Percentiles rank a stretch among this genome's conserved stretches.
Evolutionary conservation across 352 stramenopile species (phyloP).

Genomic region (Pythium brachiatum): DNA sequence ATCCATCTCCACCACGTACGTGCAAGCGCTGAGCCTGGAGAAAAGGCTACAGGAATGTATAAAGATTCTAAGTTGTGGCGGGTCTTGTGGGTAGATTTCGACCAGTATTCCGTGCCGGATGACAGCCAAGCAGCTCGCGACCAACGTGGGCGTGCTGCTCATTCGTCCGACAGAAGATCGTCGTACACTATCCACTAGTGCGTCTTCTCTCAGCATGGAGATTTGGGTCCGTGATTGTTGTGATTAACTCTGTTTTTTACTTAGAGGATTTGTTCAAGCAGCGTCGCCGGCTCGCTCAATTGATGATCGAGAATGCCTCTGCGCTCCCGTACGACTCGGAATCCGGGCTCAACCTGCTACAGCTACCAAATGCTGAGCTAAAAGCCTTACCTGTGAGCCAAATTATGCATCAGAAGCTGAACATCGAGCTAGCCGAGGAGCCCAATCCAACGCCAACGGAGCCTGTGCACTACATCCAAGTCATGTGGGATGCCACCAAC

Average conservation of each 20-base stretch:
- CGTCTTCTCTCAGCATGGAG: slow-evolving; percentile 1
- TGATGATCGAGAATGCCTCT: slow-evolving; percentile 49
- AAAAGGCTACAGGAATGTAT: no score
- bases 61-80: no score
- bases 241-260: neutral
- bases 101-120: slow-evolving; percentile 38
- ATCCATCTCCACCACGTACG: slow-evolving; percentile 47
- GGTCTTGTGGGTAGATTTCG: slow-evolving; percentile 29
- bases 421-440: no score
- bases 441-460: neutral
- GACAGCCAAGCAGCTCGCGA: slow-evolving; percentile 39
- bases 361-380: neutral
- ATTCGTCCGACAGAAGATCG: slow-evolving; percentile 39
- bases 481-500: slow-evolving; percentile 31
- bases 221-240: neutral
- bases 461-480: slow-evolving; percentile 35
- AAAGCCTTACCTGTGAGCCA: neutral
- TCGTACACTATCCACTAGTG: slow-evolving; percentile 33
- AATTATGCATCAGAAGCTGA: neutral
- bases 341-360: neutral
- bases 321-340: slow-evolving; percentile 37
- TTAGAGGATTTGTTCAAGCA: slow-evolving; percentile 30
- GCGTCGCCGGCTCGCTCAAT: slow-evolving; percentile 37
- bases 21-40: no score
- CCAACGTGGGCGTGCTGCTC: slow-evolving; percentile 37